phyloP scores from a whole-genome alignment of 345 rosid species.

The Eucalyptus decipiens region DNA sequence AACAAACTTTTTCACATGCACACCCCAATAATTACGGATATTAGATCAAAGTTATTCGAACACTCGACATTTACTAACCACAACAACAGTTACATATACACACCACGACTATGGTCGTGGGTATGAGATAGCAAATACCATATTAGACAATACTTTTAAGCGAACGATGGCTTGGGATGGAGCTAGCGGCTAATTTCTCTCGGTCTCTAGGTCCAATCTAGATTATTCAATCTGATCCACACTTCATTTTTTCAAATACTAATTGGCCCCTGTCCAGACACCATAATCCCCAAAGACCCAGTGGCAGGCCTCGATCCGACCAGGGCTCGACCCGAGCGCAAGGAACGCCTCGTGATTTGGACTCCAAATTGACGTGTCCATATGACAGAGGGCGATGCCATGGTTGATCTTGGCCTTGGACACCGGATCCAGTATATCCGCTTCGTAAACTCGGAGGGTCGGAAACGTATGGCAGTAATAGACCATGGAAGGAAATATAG shows the following conservation, averaged over 20 bases:
- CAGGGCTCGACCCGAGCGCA: slow-evolving; percentile 68
- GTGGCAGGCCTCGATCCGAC: slow-evolving; percentile 68
- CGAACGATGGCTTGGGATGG: background rate
- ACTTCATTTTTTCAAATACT: background rate
- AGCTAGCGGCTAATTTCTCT: background rate
- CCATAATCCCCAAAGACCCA: slow-evolving; percentile 81
- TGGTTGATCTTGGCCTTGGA: slow-evolving; percentile 43
- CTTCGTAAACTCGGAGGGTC: slow-evolving; percentile 62
- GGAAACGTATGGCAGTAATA: slow-evolving; percentile 94
- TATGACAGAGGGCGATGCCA: slow-evolving; percentile 76
- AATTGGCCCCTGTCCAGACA: slow-evolving; percentile 52
- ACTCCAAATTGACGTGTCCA: slow-evolving; percentile 80
- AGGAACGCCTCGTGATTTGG: slow-evolving; percentile 63
- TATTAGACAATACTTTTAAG: background rate
- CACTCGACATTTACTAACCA: background rate
- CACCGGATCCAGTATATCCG: slow-evolving; percentile 50
- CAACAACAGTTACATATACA: background rate
- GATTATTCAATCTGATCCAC: background rate
- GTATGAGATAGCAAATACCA: background rate
- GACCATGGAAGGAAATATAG: slow-evolving; percentile 62
- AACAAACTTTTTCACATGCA: background rate
- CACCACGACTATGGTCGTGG: background rate
- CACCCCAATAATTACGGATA: background rate
- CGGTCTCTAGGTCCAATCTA: background rate
- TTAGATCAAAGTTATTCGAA: background rate